Percentiles rank a stretch among this genome's conserved stretches.
Evolutionary conservation across 768 basidiomycete genomes (phyloP).

Genomic region (Gloeophyllum trabeum): DNA sequence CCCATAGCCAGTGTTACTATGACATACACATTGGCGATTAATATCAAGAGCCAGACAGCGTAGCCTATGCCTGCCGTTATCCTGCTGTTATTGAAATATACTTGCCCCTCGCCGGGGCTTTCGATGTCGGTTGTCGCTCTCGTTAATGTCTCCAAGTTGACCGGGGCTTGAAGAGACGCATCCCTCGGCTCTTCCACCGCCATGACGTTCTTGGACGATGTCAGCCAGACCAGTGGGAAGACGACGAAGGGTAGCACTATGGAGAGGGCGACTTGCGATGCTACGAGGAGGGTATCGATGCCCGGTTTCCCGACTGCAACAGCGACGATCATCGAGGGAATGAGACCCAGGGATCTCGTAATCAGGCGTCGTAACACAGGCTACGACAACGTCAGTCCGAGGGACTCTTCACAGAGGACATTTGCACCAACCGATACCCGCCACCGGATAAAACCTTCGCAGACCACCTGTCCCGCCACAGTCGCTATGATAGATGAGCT

Average conservation of each 20-base stretch:
- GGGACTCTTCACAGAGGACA: constrained; percentile 13
- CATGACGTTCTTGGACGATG: constrained; percentile 61
- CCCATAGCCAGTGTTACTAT: constrained; percentile 47
- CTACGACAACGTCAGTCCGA: constrained; percentile 23
- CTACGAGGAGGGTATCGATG: constrained; percentile 71
- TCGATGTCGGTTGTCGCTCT: constrained; percentile 4
- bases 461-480: constrained; percentile 81
- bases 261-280: constrained; percentile 74
- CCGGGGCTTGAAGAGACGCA: neutral
- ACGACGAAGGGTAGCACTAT: constrained; percentile 80
- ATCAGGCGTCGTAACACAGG: constrained; percentile 68
- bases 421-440: constrained; percentile 46
- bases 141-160: constrained; percentile 1
- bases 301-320: constrained; percentile 58
- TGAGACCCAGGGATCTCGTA: constrained; percentile 71
- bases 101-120: constrained; percentile 4
- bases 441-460: constrained; percentile 87
- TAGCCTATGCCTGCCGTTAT: constrained; percentile 38
- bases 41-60: constrained; percentile 51
- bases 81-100: constrained; percentile 58
- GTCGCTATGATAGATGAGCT: constrained; percentile 86
- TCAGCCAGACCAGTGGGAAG: constrained; percentile 72
- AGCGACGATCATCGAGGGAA: constrained; percentile 77
- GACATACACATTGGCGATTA: constrained; percentile 69
- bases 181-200: constrained; percentile 28